Conservation (phyloP, 768 basidiomycete species). For the Cyclocybe cylindracea region DNA sequence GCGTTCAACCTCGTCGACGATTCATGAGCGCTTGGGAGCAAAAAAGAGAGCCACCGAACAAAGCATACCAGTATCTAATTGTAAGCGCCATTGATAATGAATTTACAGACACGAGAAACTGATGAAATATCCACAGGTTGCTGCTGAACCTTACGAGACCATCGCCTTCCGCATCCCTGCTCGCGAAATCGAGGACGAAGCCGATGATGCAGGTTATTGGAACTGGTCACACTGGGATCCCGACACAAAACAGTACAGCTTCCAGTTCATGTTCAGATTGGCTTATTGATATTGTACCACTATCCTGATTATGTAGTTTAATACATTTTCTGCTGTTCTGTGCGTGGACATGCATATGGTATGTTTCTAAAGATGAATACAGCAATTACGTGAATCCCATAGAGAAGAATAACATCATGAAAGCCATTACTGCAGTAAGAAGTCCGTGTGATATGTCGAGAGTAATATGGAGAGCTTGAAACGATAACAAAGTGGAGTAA, state of each 20-base stretch:
- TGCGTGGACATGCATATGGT: neutral
- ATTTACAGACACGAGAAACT: constrained; percentile 13
- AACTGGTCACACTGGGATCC: constrained; percentile 99
- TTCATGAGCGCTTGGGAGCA: constrained; percentile 99
- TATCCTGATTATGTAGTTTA: constrained; percentile 6
- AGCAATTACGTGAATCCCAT: constrained; percentile 2
- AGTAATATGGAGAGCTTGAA: constrained; percentile 1
- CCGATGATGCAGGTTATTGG: constrained; percentile 88
- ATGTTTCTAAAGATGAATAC: constrained; percentile 6
- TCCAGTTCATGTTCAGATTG: constrained; percentile 94
- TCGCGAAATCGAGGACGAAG: constrained; percentile 94
- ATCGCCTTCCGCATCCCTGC: constrained; percentile 99
- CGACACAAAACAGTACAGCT: constrained; percentile 98
- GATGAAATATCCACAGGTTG: constrained; percentile 62
- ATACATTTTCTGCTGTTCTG: constrained; percentile 2
- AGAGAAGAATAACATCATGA: neutral
- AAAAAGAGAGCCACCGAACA: constrained; percentile 91
- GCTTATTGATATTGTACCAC: constrained; percentile 32
- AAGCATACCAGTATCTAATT: constrained; percentile 96
- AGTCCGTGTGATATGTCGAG: constrained; percentile 1
- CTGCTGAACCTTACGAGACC: constrained; percentile 99
- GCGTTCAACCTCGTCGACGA: constrained; percentile 78
- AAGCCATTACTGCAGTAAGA: constrained; percentile 3
- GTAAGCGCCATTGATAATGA: constrained; percentile 50
- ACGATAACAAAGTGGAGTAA: constrained; percentile 6